phyloP scores from a whole-genome alignment of 2,329 filamentous ascomycete species.

The Scolecobasidium constrictum region DNA sequence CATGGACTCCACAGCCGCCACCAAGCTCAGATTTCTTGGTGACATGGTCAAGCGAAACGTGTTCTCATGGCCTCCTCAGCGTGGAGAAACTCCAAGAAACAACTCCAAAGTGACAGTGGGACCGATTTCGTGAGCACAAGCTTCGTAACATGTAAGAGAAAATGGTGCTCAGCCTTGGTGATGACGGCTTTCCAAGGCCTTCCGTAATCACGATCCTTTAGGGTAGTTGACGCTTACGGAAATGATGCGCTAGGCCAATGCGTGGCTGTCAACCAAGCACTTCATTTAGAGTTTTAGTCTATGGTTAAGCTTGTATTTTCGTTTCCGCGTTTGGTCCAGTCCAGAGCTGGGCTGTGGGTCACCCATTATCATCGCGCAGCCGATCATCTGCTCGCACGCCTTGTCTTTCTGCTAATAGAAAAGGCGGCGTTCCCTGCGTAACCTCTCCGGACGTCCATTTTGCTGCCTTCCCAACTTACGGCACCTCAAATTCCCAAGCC shows the following conservation, averaged over 20 bases:
- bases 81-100: neutral
- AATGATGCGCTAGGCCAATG: neutral
- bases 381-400: no score
- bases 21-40: neutral
- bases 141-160: neutral
- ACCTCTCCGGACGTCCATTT: neutral
- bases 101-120: neutral
- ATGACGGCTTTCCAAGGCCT: neutral
- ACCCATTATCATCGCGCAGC: neutral
- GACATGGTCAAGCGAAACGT: neutral
- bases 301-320: neutral
- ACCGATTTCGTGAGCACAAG: neutral
- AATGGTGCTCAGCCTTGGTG: neutral
- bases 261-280: neutral
- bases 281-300: neutral
- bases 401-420: no score
- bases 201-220: neutral
- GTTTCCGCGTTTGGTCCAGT: neutral
- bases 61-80: neutral
- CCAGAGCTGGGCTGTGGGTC: no score
- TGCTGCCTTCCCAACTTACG: neutral
- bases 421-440: neutral
- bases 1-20: neutral
- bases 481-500: neutral
- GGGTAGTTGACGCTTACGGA: neutral